Percentiles rank a stretch among this genome's conserved stretches.
phyloP scores from a whole-genome alignment of 169 alveolate species.

The Plasmodium malariae region DNA sequence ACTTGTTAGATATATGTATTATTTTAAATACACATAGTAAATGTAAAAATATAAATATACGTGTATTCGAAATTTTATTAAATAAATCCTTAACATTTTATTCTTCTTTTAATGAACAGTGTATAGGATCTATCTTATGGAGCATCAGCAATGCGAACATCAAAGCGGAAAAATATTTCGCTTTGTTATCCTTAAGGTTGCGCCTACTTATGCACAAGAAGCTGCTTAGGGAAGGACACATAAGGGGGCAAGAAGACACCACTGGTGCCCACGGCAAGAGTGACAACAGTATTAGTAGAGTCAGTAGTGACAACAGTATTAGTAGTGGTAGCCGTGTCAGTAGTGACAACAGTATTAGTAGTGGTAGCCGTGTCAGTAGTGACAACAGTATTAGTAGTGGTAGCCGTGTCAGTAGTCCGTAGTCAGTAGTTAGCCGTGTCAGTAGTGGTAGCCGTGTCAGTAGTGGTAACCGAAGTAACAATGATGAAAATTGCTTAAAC shows the following conservation, averaged over 20 bases:
- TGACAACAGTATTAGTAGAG: not conserved
- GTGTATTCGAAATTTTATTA: conserved; percentile 61
- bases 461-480: no score
- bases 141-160: conserved; percentile 71
- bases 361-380: no score
- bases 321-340: no score
- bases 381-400: no score
- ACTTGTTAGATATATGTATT: conserved; percentile 67
- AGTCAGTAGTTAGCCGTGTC: no score
- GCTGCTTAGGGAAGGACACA: not conserved
- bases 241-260: not conserved
- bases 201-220: conserved; percentile 47
- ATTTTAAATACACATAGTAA: conserved; percentile 74
- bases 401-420: no score
- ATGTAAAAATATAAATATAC: conserved; percentile 46
- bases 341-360: no score
- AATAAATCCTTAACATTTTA: conserved; percentile 57
- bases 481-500: no score
- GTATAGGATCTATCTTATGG: conserved; percentile 74
- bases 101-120: conserved; percentile 63
- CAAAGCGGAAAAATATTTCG: conserved; percentile 70
- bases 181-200: conserved; percentile 22
- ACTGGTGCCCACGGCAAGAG: not conserved
- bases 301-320: not conserved
- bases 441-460: no score